phyloP scores from a whole-genome alignment of 495 filamentous ascomycete genomes.

The Aspergillus olivimuriae region DNA sequence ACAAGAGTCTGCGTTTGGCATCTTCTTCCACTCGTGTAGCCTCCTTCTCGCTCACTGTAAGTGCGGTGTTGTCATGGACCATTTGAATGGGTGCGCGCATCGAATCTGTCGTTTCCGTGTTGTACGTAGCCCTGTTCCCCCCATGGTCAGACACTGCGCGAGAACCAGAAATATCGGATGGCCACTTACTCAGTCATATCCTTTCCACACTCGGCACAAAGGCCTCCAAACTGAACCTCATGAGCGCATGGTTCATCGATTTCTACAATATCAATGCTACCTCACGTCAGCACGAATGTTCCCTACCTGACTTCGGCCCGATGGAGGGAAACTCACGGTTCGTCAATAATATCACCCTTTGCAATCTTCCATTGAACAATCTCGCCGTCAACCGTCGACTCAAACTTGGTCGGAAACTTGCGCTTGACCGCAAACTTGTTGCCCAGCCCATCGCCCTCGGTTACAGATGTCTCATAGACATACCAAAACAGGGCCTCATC shows the following conservation, averaged over 20 bases:
- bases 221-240: slow-evolving; percentile 79
- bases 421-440: slow-evolving; percentile 62
- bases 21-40: slow-evolving; percentile 78
- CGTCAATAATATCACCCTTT: slow-evolving; percentile 62
- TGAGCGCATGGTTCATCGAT: slow-evolving; percentile 91
- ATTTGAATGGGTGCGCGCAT: slow-evolving; percentile 87
- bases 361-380: slow-evolving; percentile 68
- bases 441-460: slow-evolving; percentile 65
- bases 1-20: slow-evolving; percentile 73
- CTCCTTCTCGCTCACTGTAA: slow-evolving; percentile 68
- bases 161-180: background rate
- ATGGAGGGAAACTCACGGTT: slow-evolving; percentile 26
- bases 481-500: slow-evolving; percentile 77
- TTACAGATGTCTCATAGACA: slow-evolving; percentile 68
- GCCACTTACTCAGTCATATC: slow-evolving; percentile 79
- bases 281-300: slow-evolving; percentile 9
- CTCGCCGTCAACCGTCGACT: slow-evolving; percentile 73
- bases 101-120: slow-evolving; percentile 52
- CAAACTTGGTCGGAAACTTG: slow-evolving; percentile 68
- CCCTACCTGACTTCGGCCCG: background rate
- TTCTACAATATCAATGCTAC: slow-evolving; percentile 55
- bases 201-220: slow-evolving; percentile 90
- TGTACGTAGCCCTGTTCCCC: slow-evolving; percentile 46
- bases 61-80: slow-evolving; percentile 78
- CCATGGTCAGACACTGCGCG: slow-evolving; percentile 1